Percentiles rank a stretch among this genome's conserved stretches.
Conservation (phyloP, 1,284 basidiomycete genomes). For the Sparassis latifolia region DNA sequence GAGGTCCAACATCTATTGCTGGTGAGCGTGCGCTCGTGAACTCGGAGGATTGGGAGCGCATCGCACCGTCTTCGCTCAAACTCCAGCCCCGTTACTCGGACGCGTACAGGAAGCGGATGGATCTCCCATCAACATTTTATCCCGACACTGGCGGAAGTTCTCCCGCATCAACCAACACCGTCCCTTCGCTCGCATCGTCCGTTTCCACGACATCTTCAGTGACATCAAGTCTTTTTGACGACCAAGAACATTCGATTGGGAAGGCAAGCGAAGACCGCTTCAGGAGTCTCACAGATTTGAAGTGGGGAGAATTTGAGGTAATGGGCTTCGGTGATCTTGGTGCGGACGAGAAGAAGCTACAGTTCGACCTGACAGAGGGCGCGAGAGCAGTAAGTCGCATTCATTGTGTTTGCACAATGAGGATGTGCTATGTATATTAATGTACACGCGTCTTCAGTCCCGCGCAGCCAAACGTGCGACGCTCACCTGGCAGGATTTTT, state of each 20-base stretch:
- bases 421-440: background rate
- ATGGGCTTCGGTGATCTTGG: conserved; percentile 64
- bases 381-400: conserved; percentile 62
- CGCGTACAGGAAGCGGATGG: conserved; percentile 65
- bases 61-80: conserved; percentile 54
- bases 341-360: conserved; percentile 58
- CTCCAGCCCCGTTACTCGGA: conserved; percentile 58
- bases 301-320: conserved; percentile 84
- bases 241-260: conserved; percentile 25
- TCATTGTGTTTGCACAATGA: background rate
- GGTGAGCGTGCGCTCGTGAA: conserved; percentile 38
- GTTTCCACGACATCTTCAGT: conserved; percentile 26
- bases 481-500: conserved; percentile 84
- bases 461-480: conserved; percentile 70
- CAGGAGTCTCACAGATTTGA: conserved; percentile 73
- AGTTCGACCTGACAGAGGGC: conserved; percentile 83
- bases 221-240: conserved; percentile 26
- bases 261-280: conserved; percentile 58
- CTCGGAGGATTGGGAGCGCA: conserved; percentile 70
- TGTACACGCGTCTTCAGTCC: conserved; percentile 35
- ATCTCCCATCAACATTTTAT: conserved; percentile 50
- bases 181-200: conserved; percentile 24
- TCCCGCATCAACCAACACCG: conserved; percentile 16
- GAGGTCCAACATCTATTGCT: conserved; percentile 19
- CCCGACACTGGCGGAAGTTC: conserved; percentile 37